Conservation (phyloP, 768 basidiomycete genomes). For the Mycena vulgaris region DNA sequence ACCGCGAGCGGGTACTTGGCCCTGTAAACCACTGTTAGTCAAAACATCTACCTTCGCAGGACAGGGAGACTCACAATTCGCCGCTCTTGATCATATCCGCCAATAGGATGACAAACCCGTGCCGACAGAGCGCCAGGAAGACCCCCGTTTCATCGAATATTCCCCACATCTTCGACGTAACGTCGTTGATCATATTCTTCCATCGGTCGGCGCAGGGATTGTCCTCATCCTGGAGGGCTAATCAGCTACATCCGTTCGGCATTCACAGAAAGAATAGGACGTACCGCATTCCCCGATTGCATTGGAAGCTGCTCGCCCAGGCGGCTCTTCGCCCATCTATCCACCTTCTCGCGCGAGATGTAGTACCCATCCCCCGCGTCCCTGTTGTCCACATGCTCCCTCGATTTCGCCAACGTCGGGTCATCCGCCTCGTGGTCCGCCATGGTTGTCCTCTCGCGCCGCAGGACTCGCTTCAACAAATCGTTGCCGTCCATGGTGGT, state of each 20-base stretch:
- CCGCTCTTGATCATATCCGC: too few relatives aligned
- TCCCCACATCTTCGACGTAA: too few relatives aligned
- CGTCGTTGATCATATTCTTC: too few relatives aligned
- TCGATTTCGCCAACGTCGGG: constrained; percentile 8
- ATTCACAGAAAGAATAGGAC: too few relatives aligned
- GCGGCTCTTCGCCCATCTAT: constrained; percentile 21
- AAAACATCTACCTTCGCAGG: too few relatives aligned
- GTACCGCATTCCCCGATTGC: neutral
- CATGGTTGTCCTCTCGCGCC: neutral
- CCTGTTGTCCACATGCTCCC: constrained; percentile 23
- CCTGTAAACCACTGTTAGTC: neutral
- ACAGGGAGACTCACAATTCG: constrained; percentile 1
- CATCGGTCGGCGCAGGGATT: too few relatives aligned
- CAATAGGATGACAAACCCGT: too few relatives aligned
- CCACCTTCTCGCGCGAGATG: constrained; percentile 36
- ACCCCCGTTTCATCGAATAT: too few relatives aligned
- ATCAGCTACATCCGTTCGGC: too few relatives aligned
- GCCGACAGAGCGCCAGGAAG: too few relatives aligned
- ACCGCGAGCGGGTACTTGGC: neutral
- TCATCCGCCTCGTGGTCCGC: constrained; percentile 5
- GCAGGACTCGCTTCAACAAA: constrained; percentile 32
- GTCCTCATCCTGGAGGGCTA: too few relatives aligned
- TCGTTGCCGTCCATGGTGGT: too few relatives aligned
- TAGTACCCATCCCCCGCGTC: constrained; percentile 17
- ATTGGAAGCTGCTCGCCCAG: neutral